These are phyloP conservation scores for Metschnikowia colocasiae DNA, from an alignment of 805 yeast species.

Conservation along the genomic window DNA sequence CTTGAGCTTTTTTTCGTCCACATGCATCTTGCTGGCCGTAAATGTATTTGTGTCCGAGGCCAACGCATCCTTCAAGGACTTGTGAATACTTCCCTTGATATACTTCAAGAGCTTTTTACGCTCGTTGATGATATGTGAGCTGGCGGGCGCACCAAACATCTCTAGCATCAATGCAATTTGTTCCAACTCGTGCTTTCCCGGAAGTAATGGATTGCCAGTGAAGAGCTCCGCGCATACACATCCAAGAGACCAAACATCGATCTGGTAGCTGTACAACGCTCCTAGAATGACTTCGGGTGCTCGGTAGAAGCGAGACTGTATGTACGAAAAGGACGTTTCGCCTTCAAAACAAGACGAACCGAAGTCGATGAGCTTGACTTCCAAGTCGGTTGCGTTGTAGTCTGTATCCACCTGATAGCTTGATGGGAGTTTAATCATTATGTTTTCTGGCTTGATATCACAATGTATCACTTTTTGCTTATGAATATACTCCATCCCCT, in stretches of 20 bases:
- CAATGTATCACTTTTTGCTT: constrained; percentile 64
- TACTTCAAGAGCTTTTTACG: constrained; percentile 34
- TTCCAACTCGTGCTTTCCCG: constrained; percentile 42
- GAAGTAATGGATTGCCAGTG: constrained; percentile 17
- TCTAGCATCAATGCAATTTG: constrained; percentile 43
- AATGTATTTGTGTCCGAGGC: constrained; percentile 11
- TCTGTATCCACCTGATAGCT: constrained; percentile 7
- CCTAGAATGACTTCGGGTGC: constrained; percentile 79
- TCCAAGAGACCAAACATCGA: constrained; percentile 91
- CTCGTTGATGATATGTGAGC: constrained; percentile 35
- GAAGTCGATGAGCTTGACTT: constrained; percentile 73
- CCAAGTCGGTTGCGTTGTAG: constrained; percentile 37
- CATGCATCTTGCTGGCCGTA: constrained; percentile 7
- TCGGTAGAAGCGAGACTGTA: constrained; percentile 67
- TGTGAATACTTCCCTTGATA: constrained; percentile 14
- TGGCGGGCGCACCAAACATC: constrained; percentile 46
- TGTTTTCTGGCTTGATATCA: constrained; percentile 83
- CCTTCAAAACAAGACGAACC: constrained; percentile 58
- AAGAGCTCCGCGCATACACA: constrained; percentile 50
- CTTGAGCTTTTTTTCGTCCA: constrained; percentile 32
- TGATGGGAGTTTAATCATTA: constrained; percentile 49
- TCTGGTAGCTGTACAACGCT: constrained; percentile 50
- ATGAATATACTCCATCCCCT: constrained; percentile 61
- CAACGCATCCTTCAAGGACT: constrained; percentile 12
- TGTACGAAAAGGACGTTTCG: constrained; percentile 47